These are phyloP conservation scores for Blastocystis sp. DNA, from an alignment of 352 stramenopile genomes.

Conservation along the genomic window DNA sequence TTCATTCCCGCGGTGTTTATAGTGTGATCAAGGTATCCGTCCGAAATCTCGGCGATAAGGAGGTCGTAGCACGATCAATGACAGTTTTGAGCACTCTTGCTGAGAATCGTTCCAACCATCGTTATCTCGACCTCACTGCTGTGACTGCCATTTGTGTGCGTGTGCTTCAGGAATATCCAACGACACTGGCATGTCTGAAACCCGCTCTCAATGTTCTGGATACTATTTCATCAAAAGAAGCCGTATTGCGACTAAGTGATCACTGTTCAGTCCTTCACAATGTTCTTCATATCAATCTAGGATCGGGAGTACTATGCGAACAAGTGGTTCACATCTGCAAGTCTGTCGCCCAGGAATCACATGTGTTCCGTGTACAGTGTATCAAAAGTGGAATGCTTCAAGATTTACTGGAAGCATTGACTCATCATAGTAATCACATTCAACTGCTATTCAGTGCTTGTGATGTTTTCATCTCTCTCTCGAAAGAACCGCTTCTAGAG, in stretches of 20 bases:
- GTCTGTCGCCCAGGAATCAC: neutral
- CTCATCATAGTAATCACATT: neutral
- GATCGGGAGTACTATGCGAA: neutral
- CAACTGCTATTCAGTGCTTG: neutral
- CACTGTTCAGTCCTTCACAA: neutral
- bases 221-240: neutral
- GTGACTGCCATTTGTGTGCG: neutral
- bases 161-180: neutral
- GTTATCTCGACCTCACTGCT: neutral
- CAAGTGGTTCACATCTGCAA: neutral
- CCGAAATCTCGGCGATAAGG: neutral
- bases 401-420: constrained; percentile 3
- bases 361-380: neutral
- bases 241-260: neutral
- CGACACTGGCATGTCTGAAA: neutral
- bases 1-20: neutral
- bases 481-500: neutral
- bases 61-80: neutral
- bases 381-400: constrained; percentile 22
- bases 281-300: neutral
- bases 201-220: constrained; percentile 12
- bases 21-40: constrained; percentile 19
- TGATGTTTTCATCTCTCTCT: neutral
- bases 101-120: neutral
- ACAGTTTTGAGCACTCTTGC: neutral